Percentiles rank a stretch among this genome's conserved stretches.
These are phyloP conservation scores for Fusarium dimerum DNA, from an alignment of 2,329 filamentous ascomycete species.

Conservation along the genomic window DNA sequence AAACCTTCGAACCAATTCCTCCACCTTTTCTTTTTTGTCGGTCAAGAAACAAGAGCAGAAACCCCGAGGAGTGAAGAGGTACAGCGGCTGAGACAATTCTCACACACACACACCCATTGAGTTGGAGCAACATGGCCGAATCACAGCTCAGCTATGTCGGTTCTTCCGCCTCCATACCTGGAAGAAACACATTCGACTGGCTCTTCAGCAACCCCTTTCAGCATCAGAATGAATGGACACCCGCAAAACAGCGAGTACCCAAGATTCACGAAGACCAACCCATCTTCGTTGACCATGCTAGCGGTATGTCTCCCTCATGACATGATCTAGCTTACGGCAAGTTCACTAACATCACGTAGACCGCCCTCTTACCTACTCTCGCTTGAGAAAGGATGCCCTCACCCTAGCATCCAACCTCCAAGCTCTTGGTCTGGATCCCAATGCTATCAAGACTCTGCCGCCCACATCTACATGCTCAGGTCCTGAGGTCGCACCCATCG, in stretches of 20 bases:
- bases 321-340: background rate
- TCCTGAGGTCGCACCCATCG: slow-evolving; percentile 42
- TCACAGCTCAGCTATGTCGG: slow-evolving; percentile 18
- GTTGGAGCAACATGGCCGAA: background rate
- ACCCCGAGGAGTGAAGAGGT: too few species aligned
- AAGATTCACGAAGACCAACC: slow-evolving; percentile 34
- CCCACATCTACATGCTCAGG: slow-evolving; percentile 39
- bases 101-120: too few species aligned
- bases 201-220: slow-evolving; percentile 40
- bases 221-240: slow-evolving; percentile 30
- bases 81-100: too few species aligned
- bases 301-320: slow-evolving; percentile 31
- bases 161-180: slow-evolving; percentile 17
- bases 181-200: slow-evolving; percentile 38
- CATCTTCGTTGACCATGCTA: slow-evolving; percentile 43
- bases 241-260: slow-evolving; percentile 32
- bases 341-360: slow-evolving; percentile 27
- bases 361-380: slow-evolving; percentile 37
- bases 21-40: too few species aligned
- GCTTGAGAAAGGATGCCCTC: slow-evolving; percentile 36
- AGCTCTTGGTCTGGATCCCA: slow-evolving; percentile 37
- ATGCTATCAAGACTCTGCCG: slow-evolving; percentile 36
- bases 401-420: slow-evolving; percentile 38
- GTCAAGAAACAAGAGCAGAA: too few species aligned
- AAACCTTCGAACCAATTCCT: too few species aligned